Conservation (phyloP, 1,284 basidiomycete species). For the Violaceomyces palustris region DNA sequence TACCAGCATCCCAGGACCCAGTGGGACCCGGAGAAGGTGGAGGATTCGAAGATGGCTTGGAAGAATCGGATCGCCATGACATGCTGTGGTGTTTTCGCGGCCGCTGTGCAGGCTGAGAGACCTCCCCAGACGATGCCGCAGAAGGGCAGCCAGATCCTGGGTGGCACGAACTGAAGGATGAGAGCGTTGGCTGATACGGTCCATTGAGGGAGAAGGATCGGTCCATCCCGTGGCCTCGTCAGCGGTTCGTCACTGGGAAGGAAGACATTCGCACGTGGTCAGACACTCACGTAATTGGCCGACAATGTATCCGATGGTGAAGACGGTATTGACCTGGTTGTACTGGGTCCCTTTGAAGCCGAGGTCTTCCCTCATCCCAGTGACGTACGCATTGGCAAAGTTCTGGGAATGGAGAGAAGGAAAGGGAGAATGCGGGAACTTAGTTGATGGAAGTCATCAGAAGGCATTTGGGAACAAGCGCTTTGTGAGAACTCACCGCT, state of each 20-base stretch:
- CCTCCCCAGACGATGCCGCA: conserved; percentile 41
- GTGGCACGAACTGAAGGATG: conserved; percentile 43
- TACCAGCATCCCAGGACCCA: conserved; percentile 74
- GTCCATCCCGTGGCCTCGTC: no score
- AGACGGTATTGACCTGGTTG: conserved; percentile 59
- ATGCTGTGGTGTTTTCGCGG: conserved; percentile 52
- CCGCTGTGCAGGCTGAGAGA: conserved; percentile 20
- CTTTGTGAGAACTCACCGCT: no score
- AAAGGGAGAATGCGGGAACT: no score
- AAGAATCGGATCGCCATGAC: conserved; percentile 69
- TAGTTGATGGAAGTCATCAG: no score
- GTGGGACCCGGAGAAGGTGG: conserved; percentile 55
- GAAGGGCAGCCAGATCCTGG: conserved; percentile 34
- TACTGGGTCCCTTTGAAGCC: conserved; percentile 66
- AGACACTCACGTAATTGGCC: conserved; percentile 17
- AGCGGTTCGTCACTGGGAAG: no score
- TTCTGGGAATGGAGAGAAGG: no score
- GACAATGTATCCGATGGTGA: conserved; percentile 49
- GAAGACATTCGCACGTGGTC: no score
- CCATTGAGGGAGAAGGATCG: conserved; percentile 1
- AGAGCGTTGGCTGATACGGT: conserved; percentile 42
- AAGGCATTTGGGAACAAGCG: no score
- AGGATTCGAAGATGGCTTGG: conserved; percentile 68
- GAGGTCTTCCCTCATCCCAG: conserved; percentile 75
- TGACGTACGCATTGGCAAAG: conserved; percentile 59